Conservation (phyloP, 805 yeast genomes). For the Debaryomyces hansenii region DNA sequence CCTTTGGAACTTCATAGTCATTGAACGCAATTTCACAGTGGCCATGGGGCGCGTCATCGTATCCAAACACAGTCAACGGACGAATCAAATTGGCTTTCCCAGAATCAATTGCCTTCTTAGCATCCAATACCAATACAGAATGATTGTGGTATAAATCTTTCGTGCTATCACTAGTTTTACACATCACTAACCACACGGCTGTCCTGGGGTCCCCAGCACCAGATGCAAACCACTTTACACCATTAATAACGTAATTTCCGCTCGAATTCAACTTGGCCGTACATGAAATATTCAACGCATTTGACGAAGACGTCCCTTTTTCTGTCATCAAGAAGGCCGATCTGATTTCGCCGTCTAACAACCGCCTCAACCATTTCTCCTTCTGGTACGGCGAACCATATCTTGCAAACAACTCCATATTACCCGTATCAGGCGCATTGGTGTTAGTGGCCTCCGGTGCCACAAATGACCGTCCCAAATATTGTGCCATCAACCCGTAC, state of each 20-base stretch:
- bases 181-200: constrained; percentile 53
- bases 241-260: constrained; percentile 54
- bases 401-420: constrained; percentile 52
- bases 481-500: constrained; percentile 65
- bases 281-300: constrained; percentile 58
- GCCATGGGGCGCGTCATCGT: constrained; percentile 73
- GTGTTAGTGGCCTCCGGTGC: constrained; percentile 65
- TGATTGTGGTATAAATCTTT: constrained; percentile 49
- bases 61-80: constrained; percentile 56
- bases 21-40: constrained; percentile 59
- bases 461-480: constrained; percentile 52
- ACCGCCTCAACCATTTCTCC: constrained; percentile 50
- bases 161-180: constrained; percentile 39
- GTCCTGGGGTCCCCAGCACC: constrained; percentile 71
- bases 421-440: constrained; percentile 66
- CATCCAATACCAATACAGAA: constrained; percentile 55
- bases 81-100: constrained; percentile 50
- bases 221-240: constrained; percentile 70
- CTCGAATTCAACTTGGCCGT: constrained; percentile 35
- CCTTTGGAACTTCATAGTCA: constrained; percentile 46
- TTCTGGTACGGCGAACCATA: constrained; percentile 39
- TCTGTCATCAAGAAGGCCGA: constrained; percentile 70
- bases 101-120: constrained; percentile 46
- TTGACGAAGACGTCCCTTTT: constrained; percentile 58
- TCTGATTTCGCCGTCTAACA: constrained; percentile 54